A percentile compares a stretch with the other conserved stretches of the same genome.
Evolutionary conservation across 345 rosid genomes (phyloP).

Genomic region (Lepidium aucheri): DNA sequence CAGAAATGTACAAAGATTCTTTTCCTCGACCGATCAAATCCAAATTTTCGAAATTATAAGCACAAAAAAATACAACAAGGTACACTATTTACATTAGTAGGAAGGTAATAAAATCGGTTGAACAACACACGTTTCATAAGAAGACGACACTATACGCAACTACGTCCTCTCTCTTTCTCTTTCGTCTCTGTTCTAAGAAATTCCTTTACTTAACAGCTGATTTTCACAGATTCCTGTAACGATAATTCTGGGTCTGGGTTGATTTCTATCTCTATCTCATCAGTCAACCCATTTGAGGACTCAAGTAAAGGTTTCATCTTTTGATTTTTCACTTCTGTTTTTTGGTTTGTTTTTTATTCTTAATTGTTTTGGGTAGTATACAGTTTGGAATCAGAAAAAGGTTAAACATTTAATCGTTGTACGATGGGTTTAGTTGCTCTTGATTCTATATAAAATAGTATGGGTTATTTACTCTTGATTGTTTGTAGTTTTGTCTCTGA

Average conservation of each 20-base stretch:
- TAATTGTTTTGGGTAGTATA: not conserved
- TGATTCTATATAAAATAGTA: not conserved
- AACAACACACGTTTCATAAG: constrained; percentile 11
- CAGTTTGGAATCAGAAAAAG: not conserved
- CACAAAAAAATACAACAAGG: not conserved
- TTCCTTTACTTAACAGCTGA: not conserved
- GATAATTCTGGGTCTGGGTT: constrained; percentile 15
- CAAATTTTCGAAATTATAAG: too few species aligned
- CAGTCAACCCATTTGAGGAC: constrained; percentile 16
- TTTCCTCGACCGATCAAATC: constrained; percentile 4
- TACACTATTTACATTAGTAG: not conserved
- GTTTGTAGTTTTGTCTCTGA: not conserved
- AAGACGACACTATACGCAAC: constrained; percentile 23
- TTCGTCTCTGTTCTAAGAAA: not conserved
- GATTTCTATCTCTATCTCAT: not conserved
- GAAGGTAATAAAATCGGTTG: not conserved
- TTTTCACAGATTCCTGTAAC: not conserved
- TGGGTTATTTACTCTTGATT: not conserved
- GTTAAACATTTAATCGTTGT: not conserved
- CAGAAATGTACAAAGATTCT: not conserved
- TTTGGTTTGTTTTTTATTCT: not conserved
- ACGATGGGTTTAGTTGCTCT: not conserved
- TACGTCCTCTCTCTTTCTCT: not conserved
- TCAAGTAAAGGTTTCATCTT: constrained; percentile 15
- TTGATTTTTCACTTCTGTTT: not conserved